Conservation (phyloP, 441 rosid genomes). For the Codiaeum variegatum region DNA sequence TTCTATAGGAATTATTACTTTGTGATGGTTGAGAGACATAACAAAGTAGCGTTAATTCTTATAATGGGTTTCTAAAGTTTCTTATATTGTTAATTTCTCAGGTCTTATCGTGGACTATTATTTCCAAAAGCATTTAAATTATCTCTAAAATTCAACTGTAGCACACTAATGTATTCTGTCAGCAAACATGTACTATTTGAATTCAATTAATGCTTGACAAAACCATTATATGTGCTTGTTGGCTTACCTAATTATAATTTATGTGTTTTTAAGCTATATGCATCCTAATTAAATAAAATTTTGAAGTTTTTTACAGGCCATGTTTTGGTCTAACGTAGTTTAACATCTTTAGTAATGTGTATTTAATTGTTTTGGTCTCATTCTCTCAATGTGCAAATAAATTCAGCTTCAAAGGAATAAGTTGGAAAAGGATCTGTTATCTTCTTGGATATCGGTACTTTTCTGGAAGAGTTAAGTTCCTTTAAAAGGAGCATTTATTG, state of each 20-base stretch:
- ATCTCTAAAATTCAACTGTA: conserved; percentile 12
- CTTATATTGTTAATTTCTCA: conserved; percentile 19
- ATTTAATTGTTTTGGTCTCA: conserved; percentile 54
- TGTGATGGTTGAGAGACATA: background rate
- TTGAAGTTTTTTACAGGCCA: too few relatives aligned
- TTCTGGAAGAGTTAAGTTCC: background rate
- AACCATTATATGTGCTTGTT: too few relatives aligned
- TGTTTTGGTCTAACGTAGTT: too few relatives aligned
- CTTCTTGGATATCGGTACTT: conserved; percentile 6
- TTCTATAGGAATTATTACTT: background rate
- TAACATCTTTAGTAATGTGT: background rate
- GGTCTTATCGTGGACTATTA: conserved; percentile 20
- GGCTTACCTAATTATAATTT: too few relatives aligned
- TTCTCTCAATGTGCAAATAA: conserved; percentile 79
- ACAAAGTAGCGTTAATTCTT: too few relatives aligned
- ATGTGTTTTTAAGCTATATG: too few relatives aligned
- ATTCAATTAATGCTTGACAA: too few relatives aligned
- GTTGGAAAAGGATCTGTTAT: conserved; percentile 33
- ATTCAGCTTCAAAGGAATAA: conserved; percentile 80
- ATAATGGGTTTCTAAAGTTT: background rate
- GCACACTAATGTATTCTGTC: too few relatives aligned
- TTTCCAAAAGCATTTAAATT: conserved; percentile 13
- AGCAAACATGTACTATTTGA: too few relatives aligned
- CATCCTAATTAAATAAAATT: too few relatives aligned
- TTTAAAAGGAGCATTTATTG: background rate